Evolutionary conservation across 192 early-diverging fungal genomes (phyloP), one percentile per base, ranked within the genome.

Genomic region (Bifiguratus adelaidae): DNA sequence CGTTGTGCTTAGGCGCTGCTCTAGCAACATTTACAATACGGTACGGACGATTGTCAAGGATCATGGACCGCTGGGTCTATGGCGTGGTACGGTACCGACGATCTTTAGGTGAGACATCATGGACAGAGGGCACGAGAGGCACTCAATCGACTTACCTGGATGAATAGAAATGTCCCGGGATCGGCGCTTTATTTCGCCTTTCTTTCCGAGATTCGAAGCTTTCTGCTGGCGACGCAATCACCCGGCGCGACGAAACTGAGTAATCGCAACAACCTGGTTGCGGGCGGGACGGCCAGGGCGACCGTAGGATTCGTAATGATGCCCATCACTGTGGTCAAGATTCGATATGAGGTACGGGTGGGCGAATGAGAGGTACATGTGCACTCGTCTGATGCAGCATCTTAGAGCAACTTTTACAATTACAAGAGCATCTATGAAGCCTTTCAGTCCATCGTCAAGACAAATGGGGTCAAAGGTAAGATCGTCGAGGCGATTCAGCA

Each of bases 261-360:
- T 80, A 55, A 74, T 41, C 65, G 55, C 42, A 76, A 81, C 47
- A 89, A 86, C 58, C 45, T 89, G 57, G 44, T 82, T 6, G 74
- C 83, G 1, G 86, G 86, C 16, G 76, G 77, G 12, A 62, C 74
- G 22, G 80, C 86, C 16, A 61, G 85, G 30, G 82, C 75, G 7
- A 52, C 83, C 7, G 80, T 87, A 19, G 92, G 92, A 4, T 83
- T 92, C 47, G 44, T 91, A 0, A 71, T 93, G 68, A 96, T 96
- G 92, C 92, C 92, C 0, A 78, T 89, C n/a, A 89, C 89, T 0
- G 83, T 93, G 26, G 72, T 96, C 42, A 96, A 96, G 68, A 82
- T 91, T 28, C 73, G 89, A 42, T 92, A 80, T 47, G 92, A 95
- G 75, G 83, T 83, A 63, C 34, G 49, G 41, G 19, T 29, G 8